Percentiles rank a stretch among this genome's conserved stretches.
Conservation (phyloP, 306 rosid genomes). For the Citrullus amarus region DNA sequence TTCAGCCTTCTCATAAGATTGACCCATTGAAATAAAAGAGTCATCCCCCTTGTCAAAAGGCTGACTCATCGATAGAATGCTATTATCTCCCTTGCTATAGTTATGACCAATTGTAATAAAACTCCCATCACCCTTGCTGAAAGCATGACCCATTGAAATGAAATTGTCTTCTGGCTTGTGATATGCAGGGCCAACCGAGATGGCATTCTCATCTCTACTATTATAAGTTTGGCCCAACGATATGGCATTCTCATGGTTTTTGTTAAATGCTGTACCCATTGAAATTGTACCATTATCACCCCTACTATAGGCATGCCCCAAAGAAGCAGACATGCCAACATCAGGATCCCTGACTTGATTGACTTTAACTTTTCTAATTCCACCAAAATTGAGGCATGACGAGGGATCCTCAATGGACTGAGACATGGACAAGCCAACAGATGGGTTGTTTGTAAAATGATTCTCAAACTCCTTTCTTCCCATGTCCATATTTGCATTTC, state of each 20-base stretch:
- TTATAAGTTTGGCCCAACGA: constrained; percentile 44
- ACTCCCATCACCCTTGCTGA: constrained; percentile 51
- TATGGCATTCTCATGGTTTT: constrained; percentile 37
- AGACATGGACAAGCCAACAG: constrained; percentile 60
- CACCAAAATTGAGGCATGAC: constrained; percentile 59
- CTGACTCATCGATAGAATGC: constrained; percentile 52
- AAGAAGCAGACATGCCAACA: constrained; percentile 35
- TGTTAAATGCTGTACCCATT: constrained; percentile 28
- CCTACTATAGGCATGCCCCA: constrained; percentile 46
- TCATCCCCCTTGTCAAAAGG: constrained; percentile 52
- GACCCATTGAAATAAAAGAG: constrained; percentile 67
- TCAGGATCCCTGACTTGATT: constrained; percentile 86
- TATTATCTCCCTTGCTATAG: constrained; percentile 48
- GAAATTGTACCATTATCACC: constrained; percentile 37
- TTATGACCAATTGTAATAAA: constrained; percentile 59
- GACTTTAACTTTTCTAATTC: constrained; percentile 82
- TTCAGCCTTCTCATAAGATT: constrained; percentile 57
- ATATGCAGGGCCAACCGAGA: constrained; percentile 38
- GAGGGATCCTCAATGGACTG: constrained; percentile 53
- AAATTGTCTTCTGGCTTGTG: constrained; percentile 41
- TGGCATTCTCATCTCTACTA: constrained; percentile 27
- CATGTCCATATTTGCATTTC: constrained; percentile 45
- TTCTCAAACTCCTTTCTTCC: constrained; percentile 56
- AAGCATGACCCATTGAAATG: constrained; percentile 47
- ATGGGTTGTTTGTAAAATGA: constrained; percentile 46